Conservation (phyloP, 805 yeast genomes). For the Pichia exigua region DNA sequence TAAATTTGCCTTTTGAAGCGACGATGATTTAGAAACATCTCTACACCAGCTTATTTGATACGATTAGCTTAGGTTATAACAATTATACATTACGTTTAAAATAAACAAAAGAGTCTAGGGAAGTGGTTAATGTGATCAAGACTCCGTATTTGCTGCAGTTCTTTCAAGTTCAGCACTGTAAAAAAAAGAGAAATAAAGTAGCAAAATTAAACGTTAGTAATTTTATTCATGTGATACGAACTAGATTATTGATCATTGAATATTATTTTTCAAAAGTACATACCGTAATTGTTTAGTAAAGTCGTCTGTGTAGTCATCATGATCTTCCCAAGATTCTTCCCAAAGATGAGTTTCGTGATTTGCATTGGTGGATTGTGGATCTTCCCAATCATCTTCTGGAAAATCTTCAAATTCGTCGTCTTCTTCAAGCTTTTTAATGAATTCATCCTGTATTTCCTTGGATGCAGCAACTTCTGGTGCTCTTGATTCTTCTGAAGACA, state of each 20-base stretch:
- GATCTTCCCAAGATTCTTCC: conserved; percentile 98
- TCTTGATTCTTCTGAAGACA: background rate
- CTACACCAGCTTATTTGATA: conserved; percentile 1
- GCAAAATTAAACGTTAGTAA: background rate
- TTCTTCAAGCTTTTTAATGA: conserved; percentile 75
- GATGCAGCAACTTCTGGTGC: background rate
- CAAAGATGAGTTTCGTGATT: conserved; percentile 55
- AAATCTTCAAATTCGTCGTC: conserved; percentile 98
- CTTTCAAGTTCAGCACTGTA: background rate
- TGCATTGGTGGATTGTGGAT: conserved; percentile 42
- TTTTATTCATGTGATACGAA: background rate
- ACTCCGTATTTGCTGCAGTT: background rate
- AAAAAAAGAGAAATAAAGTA: background rate
- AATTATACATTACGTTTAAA: background rate
- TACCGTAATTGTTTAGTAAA: conserved; percentile 67
- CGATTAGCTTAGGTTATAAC: background rate
- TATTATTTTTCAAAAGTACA: conserved; percentile 17
- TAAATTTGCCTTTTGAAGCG: background rate
- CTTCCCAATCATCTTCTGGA: conserved; percentile 84
- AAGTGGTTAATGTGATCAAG: background rate
- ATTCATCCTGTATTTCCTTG: conserved; percentile 13
- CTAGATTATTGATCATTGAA: background rate
- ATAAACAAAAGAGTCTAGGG: background rate
- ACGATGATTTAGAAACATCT: background rate
- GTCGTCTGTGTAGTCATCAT: conserved; percentile 77